A percentile compares a stretch with the other conserved stretches of the same genome.
Evolutionary conservation across 805 yeast genomes (phyloP).

Genomic region (Yamadazyma paraphyllophila): DNA sequence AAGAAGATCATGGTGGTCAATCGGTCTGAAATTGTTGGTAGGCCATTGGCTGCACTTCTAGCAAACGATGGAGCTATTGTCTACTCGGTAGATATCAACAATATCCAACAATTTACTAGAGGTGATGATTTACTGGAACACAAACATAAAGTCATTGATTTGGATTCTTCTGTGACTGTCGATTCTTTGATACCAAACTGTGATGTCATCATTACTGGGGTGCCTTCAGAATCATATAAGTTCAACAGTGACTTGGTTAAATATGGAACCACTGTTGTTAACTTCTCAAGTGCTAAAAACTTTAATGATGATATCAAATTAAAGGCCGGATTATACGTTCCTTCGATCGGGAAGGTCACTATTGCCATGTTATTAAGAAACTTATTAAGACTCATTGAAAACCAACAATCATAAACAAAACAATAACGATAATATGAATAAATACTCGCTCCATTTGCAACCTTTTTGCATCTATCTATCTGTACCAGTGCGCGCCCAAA

Average conservation of each 20-base stretch:
- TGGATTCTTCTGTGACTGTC: constrained; percentile 51
- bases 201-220: constrained; percentile 95
- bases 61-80: constrained; percentile 98
- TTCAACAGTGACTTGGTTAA: constrained; percentile 79
- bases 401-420: constrained; percentile 25
- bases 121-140: constrained; percentile 84
- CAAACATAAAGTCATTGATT: constrained; percentile 70
- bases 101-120: constrained; percentile 87
- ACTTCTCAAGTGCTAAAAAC: constrained; percentile 87
- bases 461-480: not conserved
- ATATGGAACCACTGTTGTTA: constrained; percentile 87
- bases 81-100: constrained; percentile 84
- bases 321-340: constrained; percentile 89
- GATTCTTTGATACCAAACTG: constrained; percentile 69
- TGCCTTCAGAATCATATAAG: constrained; percentile 79
- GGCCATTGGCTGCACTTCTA: constrained; percentile 91
- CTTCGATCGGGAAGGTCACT: constrained; percentile 94
- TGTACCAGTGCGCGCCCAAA: constrained; percentile 1
- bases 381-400: constrained; percentile 74
- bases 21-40: constrained; percentile 94
- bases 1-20: constrained; percentile 88
- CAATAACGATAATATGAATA: constrained; percentile 1
- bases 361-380: constrained; percentile 92
- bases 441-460: constrained; percentile 1
- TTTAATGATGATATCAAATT: constrained; percentile 79